These are phyloP conservation scores for Maudiozyma turicensis DNA, from an alignment of 805 yeast genomes.

Conservation along the genomic window DNA sequence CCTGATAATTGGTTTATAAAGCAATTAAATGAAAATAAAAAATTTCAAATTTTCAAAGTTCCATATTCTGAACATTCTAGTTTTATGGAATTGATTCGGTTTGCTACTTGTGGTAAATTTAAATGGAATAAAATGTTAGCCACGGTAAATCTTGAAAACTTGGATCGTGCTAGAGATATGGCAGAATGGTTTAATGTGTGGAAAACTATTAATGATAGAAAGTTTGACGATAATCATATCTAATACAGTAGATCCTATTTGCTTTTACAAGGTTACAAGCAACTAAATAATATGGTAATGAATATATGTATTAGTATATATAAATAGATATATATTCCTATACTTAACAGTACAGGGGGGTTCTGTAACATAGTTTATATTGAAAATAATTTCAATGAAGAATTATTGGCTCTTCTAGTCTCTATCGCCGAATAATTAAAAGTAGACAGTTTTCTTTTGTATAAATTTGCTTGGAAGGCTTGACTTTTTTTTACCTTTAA, in stretches of 20 bases:
- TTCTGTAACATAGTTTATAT: not conserved
- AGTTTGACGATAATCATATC: not conserved
- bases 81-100: constrained; percentile 64
- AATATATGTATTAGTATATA: not conserved
- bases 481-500: too few relatives aligned
- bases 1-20: constrained; percentile 15
- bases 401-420: too few relatives aligned
- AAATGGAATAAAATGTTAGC: constrained; percentile 53
- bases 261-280: not conserved
- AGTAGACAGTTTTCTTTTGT: too few relatives aligned
- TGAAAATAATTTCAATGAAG: not conserved
- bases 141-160: constrained; percentile 50
- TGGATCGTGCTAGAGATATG: constrained; percentile 23
- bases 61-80: constrained; percentile 96
- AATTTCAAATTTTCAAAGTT: constrained; percentile 44
- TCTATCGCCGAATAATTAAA: too few relatives aligned
- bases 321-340: not conserved
- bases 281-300: not conserved
- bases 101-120: constrained; percentile 39
- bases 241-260: not conserved
- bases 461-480: too few relatives aligned
- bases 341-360: not conserved
- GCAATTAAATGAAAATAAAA: constrained; percentile 15
- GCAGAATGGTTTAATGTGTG: constrained; percentile 30
- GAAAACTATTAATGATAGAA: constrained; percentile 10